Evolutionary conservation across 2,329 filamentous ascomycete species (phyloP), one percentile per base, ranked within the genome.

Genomic region (Fusarium temperatum): DNA sequence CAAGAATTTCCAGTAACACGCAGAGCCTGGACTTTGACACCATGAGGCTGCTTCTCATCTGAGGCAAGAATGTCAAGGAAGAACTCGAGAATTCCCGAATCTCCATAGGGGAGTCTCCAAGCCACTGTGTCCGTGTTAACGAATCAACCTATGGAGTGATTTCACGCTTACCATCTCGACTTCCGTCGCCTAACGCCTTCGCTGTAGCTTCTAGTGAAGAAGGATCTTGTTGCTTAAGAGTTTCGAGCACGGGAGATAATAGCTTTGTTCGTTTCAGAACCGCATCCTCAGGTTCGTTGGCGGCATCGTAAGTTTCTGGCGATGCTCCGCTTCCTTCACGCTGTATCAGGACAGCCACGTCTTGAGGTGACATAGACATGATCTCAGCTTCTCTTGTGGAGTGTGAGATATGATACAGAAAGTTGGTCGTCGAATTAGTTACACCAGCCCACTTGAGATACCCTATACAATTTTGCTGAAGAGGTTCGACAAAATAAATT

Each of bases 1-100:
- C 89, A 91, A 15, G 88, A 88, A 78, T 92, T 92, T 20, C 90
- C 90, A 22, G 90, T 83, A 26, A 91, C 79, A 30, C 90, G 87
- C 22, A 92, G 81, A 13, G 86, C 81, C 63, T 91, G 89, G 13
- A 88, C 82, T 50, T 85, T 84, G n/a, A 91, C 81, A 3, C 82
- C 77, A 38, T 84, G 82, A 15, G 80, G 80, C 41, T 87, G 71
- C 4, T 78, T 81, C 8, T 84, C 79, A 1, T 79, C 77, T 3
- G 70, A 64, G 10, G 81, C 80, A 14, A 90, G 77, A 18, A 89
- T 75, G 17, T 82, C 79, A 22, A 90, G 82, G 74, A 90, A 89
- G 80, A 90, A 89, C 26, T 86, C 83, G 14, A 92, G 79, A 38
- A 91, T 81, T 5, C 89, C 89, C 0, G 90, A 89, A 35, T 88